Conservation (phyloP, 768 basidiomycete species). For the Coprinopsis sp. region DNA sequence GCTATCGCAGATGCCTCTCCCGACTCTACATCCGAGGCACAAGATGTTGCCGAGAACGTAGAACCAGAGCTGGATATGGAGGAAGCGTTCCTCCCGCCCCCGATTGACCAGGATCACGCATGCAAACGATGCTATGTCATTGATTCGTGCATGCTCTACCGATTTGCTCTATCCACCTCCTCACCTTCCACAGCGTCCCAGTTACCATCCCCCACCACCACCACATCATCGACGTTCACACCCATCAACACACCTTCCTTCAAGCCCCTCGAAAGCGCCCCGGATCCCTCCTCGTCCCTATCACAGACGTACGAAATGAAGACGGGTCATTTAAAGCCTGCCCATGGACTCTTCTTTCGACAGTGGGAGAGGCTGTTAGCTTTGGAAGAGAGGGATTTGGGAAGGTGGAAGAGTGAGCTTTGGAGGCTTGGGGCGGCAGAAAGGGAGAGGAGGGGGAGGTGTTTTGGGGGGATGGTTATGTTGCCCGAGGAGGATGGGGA, state of each 20-base stretch:
- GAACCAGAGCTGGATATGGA: conserved; percentile 15
- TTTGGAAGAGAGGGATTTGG: conserved; percentile 80
- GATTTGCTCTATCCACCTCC: conserved; percentile 24
- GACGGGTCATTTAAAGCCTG: conserved; percentile 70
- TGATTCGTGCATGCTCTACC: conserved; percentile 92
- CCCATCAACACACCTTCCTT: conserved; percentile 7
- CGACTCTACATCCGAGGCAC: no score
- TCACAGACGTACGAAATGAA: conserved; percentile 69
- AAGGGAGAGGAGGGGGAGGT: conserved; percentile 78
- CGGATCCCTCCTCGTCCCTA: conserved; percentile 48
- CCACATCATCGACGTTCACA: no score
- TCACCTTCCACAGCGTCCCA: conserved; percentile 7
- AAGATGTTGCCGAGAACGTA: conserved; percentile 8
- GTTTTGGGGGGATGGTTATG: conserved; percentile 78
- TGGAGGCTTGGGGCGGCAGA: conserved; percentile 87
- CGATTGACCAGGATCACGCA: conserved; percentile 73
- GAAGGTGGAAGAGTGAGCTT: conserved; percentile 82
- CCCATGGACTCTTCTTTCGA: conserved; percentile 76
- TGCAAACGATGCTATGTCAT: conserved; percentile 81
- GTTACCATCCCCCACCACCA: no score
- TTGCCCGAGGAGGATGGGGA: conserved; percentile 16
- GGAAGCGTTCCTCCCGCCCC: conserved; percentile 73
- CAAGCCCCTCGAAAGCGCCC: conserved; percentile 67
- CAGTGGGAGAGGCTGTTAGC: conserved; percentile 86
- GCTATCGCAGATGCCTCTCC: no score